Conservation (phyloP, 2,329 filamentous ascomycete species). For the Aureobasidium uvarum region DNA sequence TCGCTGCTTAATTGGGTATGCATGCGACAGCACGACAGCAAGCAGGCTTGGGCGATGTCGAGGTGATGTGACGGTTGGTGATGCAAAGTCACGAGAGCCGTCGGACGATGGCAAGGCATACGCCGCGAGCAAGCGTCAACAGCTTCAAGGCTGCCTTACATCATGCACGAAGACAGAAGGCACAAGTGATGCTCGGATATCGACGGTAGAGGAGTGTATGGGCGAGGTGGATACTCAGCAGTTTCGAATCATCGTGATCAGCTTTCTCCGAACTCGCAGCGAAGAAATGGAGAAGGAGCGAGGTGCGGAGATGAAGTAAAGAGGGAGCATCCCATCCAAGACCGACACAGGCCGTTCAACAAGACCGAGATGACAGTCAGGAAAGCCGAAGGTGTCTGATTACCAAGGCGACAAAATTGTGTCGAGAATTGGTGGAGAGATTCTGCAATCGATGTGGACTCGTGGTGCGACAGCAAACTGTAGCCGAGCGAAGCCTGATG, state of each 20-base stretch:
- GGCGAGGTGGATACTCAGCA: conserved; percentile 13
- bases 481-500: not conserved
- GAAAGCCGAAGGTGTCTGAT: conserved; percentile 19
- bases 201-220: not conserved
- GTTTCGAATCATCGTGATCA: conserved; percentile 5
- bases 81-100: not conserved
- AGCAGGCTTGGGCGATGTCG: not conserved
- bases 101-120: not conserved
- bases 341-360: conserved; percentile 18
- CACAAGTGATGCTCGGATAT: conserved; percentile 2
- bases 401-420: not conserved
- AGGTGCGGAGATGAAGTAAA: conserved; percentile 2
- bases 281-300: not conserved
- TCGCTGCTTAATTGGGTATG: not conserved
- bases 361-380: conserved; percentile 14
- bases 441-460: conserved; percentile 9
- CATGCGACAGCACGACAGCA: not conserved
- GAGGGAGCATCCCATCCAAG: not conserved
- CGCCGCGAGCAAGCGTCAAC: not conserved
- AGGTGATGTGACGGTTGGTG: not conserved
- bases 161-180: not conserved
- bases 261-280: conserved; percentile 9
- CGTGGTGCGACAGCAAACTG: conserved; percentile 5
- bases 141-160: not conserved
- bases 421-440: conserved; percentile 4